Base-by-base conservation (phyloP, 495 filamentous ascomycete species). In the Hyaloscypha hepaticicola region DNA sequence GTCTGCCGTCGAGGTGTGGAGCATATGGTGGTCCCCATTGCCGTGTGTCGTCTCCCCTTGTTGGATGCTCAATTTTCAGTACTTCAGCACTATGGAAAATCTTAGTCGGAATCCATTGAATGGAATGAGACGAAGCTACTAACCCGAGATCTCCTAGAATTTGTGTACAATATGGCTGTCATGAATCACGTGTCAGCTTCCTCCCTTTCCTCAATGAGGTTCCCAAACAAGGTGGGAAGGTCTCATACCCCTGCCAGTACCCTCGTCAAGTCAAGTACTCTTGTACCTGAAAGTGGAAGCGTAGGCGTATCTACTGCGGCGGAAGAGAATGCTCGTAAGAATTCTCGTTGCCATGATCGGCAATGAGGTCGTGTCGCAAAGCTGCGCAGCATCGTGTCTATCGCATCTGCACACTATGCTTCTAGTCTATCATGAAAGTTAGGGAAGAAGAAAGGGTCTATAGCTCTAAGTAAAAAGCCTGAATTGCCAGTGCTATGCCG, bases 21-120 rank as follows among this genome's bases (percentile, higher is more conserved):
- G 95, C 95, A 77, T 94, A 98, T 28, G 95, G 95, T 24, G 95
- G 95, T 2, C 95, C 95, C 95, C 95, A 99, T 55, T 94, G 93
- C 61, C 95, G 81, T 22, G 95, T 99, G 73, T 99, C 95, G 72
- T 99, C 95, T 49, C 95, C 95, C 48, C 91, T 82, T 0, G 82
- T 85, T 6, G 95, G 95, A 75, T 99, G 95, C 75, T 99, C 95
- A 57, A 98, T 85, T 74, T 99, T 99, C 75, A 99, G 96, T 2
- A 99, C 85, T 66, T 97, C 94, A 58, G 95, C 95, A 50, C 94
- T 97, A 62, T 28, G 22, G 21, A 24, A 45, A 22, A n/a, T 0
- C 0, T 45, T 58, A 21, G 21, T 1, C 21, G 7, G 8, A 38
- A 5, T 25, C 3, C 8, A 14, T 21, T 14, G 38, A 11, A 31